Base-by-base conservation (phyloP, 2,329 filamentous ascomycete species). In the Hypomyces perniciosus region DNA sequence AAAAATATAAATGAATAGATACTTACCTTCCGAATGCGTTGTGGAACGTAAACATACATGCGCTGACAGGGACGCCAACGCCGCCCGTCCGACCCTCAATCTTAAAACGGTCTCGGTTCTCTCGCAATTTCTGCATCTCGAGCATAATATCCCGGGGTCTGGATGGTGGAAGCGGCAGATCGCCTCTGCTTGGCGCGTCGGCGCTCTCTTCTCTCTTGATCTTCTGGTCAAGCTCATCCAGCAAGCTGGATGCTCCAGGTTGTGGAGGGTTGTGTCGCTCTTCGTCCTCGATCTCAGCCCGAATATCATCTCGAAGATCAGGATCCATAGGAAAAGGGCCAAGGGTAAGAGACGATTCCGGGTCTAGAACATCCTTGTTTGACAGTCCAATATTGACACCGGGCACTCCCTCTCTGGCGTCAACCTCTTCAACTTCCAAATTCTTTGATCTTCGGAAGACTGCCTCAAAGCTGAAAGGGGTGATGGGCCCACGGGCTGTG, bases 21-120 rank as follows among this genome's bases (percentile, higher is more conserved):
- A 68, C 81, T 74, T 72, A 91, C 89, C 83, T 87, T 68, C 95
- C 90, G 56, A 90, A 85, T 0, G 89, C 95, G 68, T 99, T 99
- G 74, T 99, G 93, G 64, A 97, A 96, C 1, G 93, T 99, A 66
- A 95, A 96, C 88, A 97, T 97, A 74, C 89, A 93, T 27, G 95
- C 85, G 61, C 90, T 95, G 53, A 96, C 78, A 28, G 85, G 84
- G 49, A 90, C 83, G 10, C 91, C 90, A 46, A 91, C 80, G 7
- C 91, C 92, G 12, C 90, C 88, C 9, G 88, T 92, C 33, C 87
- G 82, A 20, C 85, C 83, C 53, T 95, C 88, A 51, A 97, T 92
- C 64, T 83, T 86, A 67, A 96, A 95, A 13, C 92, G 81, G 62
- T 97, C 92, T 26, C 93, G 84, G 62, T 95, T 89, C 68, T 99